Evolutionary conservation across 306 rosid genomes (phyloP), one percentile per base, ranked within the genome.

Genomic region (Datisca glomerata): DNA sequence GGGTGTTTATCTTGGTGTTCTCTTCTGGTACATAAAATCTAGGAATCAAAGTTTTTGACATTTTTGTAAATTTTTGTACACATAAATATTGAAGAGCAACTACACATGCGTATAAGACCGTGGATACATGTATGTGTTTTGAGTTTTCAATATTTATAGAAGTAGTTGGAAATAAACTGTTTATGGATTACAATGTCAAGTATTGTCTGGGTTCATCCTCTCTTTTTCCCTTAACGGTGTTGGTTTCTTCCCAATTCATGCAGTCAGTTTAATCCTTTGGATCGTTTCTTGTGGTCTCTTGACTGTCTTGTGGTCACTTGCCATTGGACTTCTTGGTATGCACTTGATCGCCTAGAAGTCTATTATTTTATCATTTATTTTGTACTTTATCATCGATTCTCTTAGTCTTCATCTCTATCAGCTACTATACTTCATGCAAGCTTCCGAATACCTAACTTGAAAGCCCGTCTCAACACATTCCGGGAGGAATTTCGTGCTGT

Each of bases 401-500:
- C 12, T 64, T 34, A 32, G 32, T 45, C n/a, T 28, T 23, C 16
- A n/a, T n/a, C n/a, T n/a, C n/a, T n/a, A n/a, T n/a, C 79, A 89
- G 97, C 71, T 18, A 80, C 93, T 35, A 58, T 89, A 57, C 74
- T 80, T 55, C 97, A 89, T 43, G 95, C 97, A 56, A 89, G 97
- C 76, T 65, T 89, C 66, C 72, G 97, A 71, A 89, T 94, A 38
- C 97, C 97, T 12, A 89, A 89, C 64, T 72, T 89, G 79, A 89
- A 89, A 61, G 97, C 97, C 33, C 97, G 97, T 20, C 59, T 89
- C 46, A 89, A 89, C 73, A 89, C 97, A 47, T 89, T 83, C 66
- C 94, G 95, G 17, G 97, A 89, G 67, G 97, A 89, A 66, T 89
- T 89, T 49, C 97, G 97, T 41, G 83, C 89, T 21, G 97, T 89